These are phyloP conservation scores for Calvatia gigantea DNA, from an alignment of 768 basidiomycete species.

Conservation along the genomic window DNA sequence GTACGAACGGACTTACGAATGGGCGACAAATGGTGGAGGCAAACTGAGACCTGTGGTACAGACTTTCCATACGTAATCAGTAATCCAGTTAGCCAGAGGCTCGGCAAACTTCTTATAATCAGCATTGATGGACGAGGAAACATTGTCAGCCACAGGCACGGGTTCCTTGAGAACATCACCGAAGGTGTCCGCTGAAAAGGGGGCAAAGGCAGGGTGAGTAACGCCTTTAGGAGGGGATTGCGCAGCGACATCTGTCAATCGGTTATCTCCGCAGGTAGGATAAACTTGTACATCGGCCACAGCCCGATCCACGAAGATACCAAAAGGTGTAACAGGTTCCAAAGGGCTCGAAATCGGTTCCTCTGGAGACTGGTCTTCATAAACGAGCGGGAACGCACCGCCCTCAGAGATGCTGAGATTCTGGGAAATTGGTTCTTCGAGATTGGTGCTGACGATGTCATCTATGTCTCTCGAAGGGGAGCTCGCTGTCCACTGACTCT, in stretches of 20 bases:
- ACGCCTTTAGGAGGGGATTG: slow-evolving; percentile 2
- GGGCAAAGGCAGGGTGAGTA: slow-evolving; percentile 13
- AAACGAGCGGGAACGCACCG: slow-evolving; percentile 57
- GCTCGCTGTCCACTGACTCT: slow-evolving; percentile 28
- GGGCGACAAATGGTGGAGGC: slow-evolving; percentile 46
- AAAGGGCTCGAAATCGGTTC: slow-evolving; percentile 66
- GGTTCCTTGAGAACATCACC: slow-evolving; percentile 36
- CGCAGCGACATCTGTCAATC: not conserved
- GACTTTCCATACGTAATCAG: slow-evolving; percentile 77
- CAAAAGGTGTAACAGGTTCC: slow-evolving; percentile 74
- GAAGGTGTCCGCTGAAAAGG: slow-evolving; percentile 18
- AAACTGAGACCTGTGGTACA: slow-evolving; percentile 71
- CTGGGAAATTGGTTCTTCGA: too few relatives aligned
- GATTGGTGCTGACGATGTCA: slow-evolving; percentile 8
- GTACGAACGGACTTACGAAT: slow-evolving; percentile 44
- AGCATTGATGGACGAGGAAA: slow-evolving; percentile 46
- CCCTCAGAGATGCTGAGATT: slow-evolving; percentile 9
- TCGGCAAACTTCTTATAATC: slow-evolving; percentile 73
- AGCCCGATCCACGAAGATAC: slow-evolving; percentile 70
- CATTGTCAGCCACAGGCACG: slow-evolving; percentile 38
- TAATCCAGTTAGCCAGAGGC: slow-evolving; percentile 77
- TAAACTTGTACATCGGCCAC: slow-evolving; percentile 40
- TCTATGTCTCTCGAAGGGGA: slow-evolving; percentile 9
- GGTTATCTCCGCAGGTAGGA: slow-evolving; percentile 1
- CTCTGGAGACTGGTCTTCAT: slow-evolving; percentile 64